A percentile compares a stretch with the other conserved stretches of the same genome.
These are phyloP conservation scores for Chalciporus sphaerocephalus DNA, from an alignment of 768 basidiomycete genomes.

Conservation along the genomic window DNA sequence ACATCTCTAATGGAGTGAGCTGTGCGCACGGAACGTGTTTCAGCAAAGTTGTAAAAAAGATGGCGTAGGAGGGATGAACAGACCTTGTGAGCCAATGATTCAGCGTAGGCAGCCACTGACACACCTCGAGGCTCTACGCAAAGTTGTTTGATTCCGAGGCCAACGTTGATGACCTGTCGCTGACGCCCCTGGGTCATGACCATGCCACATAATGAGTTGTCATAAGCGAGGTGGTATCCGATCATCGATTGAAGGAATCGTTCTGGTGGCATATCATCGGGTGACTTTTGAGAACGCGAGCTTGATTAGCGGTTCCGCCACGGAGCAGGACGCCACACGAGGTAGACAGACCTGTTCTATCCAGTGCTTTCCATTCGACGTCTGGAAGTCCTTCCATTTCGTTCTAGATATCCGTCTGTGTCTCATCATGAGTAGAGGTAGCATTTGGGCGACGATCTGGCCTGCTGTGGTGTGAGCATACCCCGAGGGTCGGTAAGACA, in stretches of 20 bases:
- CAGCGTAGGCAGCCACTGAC: slow-evolving; percentile 58
- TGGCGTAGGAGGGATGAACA: slow-evolving; percentile 17
- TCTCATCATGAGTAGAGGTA: slow-evolving; percentile 82
- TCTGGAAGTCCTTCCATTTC: slow-evolving; percentile 66
- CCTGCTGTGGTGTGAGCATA: slow-evolving; percentile 38
- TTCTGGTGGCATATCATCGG: slow-evolving; percentile 59
- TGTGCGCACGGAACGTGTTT: slow-evolving; percentile 13
- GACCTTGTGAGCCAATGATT: slow-evolving; percentile 75
- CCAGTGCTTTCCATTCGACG: slow-evolving; percentile 68
- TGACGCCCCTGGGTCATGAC: slow-evolving; percentile 78
- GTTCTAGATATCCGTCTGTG: slow-evolving; percentile 73
- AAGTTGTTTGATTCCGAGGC: slow-evolving; percentile 71
- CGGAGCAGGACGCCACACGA: not conserved
- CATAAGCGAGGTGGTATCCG: slow-evolving; percentile 69
- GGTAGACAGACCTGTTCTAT: slow-evolving; percentile 63
- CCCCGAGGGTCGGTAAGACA: not conserved
- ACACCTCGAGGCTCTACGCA: slow-evolving; percentile 58
- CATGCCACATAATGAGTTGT: slow-evolving; percentile 74
- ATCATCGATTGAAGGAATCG: slow-evolving; percentile 71
- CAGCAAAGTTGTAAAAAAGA: not conserved
- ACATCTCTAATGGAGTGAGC: slow-evolving; percentile 50
- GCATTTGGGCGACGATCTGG: slow-evolving; percentile 64
- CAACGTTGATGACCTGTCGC: slow-evolving; percentile 75
- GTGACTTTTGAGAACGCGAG: slow-evolving; percentile 34
- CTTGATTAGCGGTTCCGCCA: slow-evolving; percentile 3